Evolutionary conservation across 176 grass and related monocot species (phyloP).

Genomic region (Hsuehochloa calcarea): DNA sequence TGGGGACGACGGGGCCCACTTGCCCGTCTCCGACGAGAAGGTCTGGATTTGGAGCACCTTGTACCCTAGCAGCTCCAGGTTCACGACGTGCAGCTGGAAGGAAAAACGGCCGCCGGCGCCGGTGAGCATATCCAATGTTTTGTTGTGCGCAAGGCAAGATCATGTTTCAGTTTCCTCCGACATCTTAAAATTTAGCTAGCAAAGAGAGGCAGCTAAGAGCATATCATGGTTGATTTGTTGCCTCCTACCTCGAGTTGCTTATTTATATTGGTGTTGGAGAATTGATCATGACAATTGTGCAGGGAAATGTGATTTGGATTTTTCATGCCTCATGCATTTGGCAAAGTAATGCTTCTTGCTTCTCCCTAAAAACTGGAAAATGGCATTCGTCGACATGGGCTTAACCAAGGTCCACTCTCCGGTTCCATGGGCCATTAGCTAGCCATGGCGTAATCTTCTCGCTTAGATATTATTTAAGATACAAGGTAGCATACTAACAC

Average conservation of each 20-base stretch:
- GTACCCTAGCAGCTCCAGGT: no score
- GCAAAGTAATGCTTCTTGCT: not conserved
- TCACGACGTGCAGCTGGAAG: no score
- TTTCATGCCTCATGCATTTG: not conserved
- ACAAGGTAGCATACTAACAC: no score
- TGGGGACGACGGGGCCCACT: no score
- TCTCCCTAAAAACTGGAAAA: not conserved
- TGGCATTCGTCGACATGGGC: not conserved
- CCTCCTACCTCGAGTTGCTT: not conserved
- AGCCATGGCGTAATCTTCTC: not conserved
- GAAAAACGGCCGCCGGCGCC: no score
- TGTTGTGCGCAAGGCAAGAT: not conserved
- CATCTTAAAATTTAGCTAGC: no score
- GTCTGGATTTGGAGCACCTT: no score
- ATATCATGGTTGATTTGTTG: not conserved
- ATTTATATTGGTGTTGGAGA: not conserved
- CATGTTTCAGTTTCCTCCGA: not conserved
- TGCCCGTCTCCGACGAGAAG: no score
- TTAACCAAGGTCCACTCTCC: not conserved
- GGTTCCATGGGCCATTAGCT: not conserved
- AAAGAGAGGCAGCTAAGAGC: not conserved
- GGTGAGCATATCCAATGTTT: not conserved
- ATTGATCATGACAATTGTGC: not conserved
- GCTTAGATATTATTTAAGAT: no score
- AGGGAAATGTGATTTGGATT: not conserved